A percentile compares a stretch with the other conserved stretches of the same genome.
phyloP scores from a whole-genome alignment of 2,329 filamentous ascomycete genomes.

The Aureobasidium melanogenum region DNA sequence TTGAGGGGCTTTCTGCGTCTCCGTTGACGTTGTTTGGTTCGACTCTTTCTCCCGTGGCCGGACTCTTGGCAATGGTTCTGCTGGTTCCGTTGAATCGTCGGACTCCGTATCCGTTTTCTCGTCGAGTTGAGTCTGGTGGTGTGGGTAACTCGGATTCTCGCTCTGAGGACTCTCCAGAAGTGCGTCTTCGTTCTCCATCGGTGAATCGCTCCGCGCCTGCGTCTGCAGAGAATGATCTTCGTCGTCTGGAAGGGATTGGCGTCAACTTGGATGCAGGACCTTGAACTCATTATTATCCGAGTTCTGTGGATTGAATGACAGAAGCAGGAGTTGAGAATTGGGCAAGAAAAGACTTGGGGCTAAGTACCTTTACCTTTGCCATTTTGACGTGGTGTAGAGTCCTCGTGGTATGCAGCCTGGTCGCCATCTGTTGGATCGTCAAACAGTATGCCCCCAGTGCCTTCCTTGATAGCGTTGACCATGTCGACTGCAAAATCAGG shows the following conservation, averaged over 20 bases:
- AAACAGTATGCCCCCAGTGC: conserved; percentile 42
- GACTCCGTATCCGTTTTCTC: conserved; percentile 10
- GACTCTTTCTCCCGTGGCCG: conserved; percentile 3
- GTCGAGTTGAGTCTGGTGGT: conserved; percentile 6
- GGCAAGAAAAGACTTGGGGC: background rate
- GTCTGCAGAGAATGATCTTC: background rate
- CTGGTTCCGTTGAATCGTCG: conserved; percentile 11
- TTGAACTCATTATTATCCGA: conserved; percentile 13
- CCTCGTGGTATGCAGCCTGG: conserved; percentile 43
- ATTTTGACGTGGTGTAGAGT: conserved; percentile 32
- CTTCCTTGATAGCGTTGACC: conserved; percentile 42
- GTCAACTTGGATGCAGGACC: conserved; percentile 14
- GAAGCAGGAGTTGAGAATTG: background rate
- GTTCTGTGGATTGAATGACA: background rate
- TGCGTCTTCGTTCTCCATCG: conserved; percentile 7
- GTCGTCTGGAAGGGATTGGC: conserved; percentile 11
- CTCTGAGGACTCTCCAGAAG: background rate
- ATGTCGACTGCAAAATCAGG: conserved; percentile 46
- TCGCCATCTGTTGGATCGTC: conserved; percentile 42
- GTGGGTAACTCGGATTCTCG: background rate
- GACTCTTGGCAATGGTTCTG: conserved; percentile 10
- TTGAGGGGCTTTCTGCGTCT: conserved; percentile 2
- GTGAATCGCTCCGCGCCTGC: background rate
- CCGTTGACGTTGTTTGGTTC: background rate
- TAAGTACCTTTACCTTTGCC: conserved; percentile 15